Conservation (phyloP, 75 land plant species). For the Cryptomeria japonica region DNA sequence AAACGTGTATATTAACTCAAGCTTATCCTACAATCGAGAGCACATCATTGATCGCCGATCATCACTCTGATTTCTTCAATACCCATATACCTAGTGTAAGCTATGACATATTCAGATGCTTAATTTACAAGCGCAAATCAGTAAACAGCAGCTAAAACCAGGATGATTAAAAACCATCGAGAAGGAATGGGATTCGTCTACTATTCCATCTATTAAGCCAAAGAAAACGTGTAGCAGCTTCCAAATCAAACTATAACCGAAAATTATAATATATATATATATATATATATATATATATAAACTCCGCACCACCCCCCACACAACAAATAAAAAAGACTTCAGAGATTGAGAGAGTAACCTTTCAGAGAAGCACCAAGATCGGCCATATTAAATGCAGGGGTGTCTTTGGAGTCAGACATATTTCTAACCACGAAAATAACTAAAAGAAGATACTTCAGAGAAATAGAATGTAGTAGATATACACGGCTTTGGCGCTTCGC, state of each 20-base stretch:
- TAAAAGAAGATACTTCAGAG: too few species aligned
- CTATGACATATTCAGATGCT: not conserved
- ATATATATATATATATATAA: too few species aligned
- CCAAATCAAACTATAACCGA: not conserved
- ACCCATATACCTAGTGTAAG: not conserved
- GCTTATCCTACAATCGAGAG: not conserved
- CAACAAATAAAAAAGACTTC: not conserved
- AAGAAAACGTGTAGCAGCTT: not conserved
- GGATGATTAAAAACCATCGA: not conserved
- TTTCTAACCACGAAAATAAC: not conserved
- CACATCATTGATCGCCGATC: not conserved
- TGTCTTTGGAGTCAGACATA: not conserved
- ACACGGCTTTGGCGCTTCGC: not conserved
- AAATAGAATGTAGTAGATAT: not conserved
- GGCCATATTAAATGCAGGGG: not conserved
- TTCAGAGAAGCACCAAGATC: not conserved
- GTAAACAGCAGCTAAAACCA: not conserved
- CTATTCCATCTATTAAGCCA: not conserved
- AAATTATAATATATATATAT: too few species aligned
- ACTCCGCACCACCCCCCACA: too few species aligned
- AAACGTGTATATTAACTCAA: not conserved
- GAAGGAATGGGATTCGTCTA: not conserved
- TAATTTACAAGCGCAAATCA: not conserved
- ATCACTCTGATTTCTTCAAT: not conserved
- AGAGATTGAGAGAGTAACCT: not conserved